Conservation (phyloP, 75 land plant species). For the Sequoiadendron giganteum region DNA sequence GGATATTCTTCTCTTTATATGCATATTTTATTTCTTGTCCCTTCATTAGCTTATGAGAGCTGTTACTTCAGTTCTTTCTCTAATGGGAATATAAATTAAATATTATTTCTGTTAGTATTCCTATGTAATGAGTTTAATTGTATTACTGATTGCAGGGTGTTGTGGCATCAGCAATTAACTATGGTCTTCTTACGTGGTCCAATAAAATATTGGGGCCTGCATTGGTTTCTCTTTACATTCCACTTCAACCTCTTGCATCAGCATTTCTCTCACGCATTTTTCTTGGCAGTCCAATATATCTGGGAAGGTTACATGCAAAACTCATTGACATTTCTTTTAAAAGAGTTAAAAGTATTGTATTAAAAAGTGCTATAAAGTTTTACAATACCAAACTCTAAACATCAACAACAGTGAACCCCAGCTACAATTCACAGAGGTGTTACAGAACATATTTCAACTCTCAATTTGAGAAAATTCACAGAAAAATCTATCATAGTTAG, state of each 20-base stretch:
- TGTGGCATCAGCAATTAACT: conserved; percentile 86
- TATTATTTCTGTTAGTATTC: conserved; percentile 6
- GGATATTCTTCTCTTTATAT: neutral
- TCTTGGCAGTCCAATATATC: conserved; percentile 76
- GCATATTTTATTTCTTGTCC: neutral
- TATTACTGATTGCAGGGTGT: conserved; percentile 56
- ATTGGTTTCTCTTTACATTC: conserved; percentile 86
- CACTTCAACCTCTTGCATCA: conserved; percentile 89
- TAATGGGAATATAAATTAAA: neutral
- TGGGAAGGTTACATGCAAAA: conserved; percentile 69
- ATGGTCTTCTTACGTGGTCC: conserved; percentile 85
- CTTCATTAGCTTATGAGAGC: neutral
- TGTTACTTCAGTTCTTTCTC: neutral
- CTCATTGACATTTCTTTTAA: neutral
- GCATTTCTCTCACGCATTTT: conserved; percentile 80
- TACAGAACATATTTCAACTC: neutral
- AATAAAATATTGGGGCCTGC: conserved; percentile 92
- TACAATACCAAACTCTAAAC: neutral
- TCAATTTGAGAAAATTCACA: neutral
- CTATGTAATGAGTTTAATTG: conserved; percentile 1
- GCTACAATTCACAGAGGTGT: neutral
- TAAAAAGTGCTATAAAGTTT: neutral
- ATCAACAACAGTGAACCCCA: neutral
- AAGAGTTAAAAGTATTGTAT: neutral
- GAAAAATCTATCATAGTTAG: neutral